Conservation (phyloP, 805 yeast genomes). For the Lipomyces kockii region DNA sequence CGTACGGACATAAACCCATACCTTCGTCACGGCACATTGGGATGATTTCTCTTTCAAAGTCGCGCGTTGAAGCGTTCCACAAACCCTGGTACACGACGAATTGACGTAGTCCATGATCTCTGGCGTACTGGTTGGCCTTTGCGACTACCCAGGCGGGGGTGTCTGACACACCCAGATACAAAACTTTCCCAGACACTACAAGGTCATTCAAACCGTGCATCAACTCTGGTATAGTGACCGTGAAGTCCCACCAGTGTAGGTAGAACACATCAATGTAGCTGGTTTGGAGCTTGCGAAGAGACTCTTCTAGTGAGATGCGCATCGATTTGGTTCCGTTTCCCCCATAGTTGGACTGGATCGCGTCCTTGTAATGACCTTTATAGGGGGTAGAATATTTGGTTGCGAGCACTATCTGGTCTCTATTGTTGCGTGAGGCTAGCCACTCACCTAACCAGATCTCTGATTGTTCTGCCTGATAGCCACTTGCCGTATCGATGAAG, state of each 20-base stretch:
- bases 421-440: conserved; percentile 36
- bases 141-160: conserved; percentile 40
- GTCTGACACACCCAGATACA: conserved; percentile 40
- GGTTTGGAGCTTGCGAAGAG: conserved; percentile 33
- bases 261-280: conserved; percentile 39
- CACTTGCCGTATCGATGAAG: conserved; percentile 40
- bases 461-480: conserved; percentile 38
- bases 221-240: conserved; percentile 37
- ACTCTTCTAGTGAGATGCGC: conserved; percentile 12
- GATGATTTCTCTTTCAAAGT: conserved; percentile 40
- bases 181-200: conserved; percentile 36
- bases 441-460: conserved; percentile 41
- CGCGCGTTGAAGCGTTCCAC: conserved; percentile 38
- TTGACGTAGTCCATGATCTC: conserved; percentile 37
- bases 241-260: conserved; percentile 41
- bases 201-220: conserved; percentile 36
- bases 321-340: conserved; percentile 20
- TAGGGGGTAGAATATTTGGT: conserved; percentile 45
- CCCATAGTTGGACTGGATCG: conserved; percentile 6
- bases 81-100: conserved; percentile 40
- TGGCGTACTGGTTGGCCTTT: conserved; percentile 32
- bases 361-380: not conserved
- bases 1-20: conserved; percentile 41
- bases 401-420: conserved; percentile 41
- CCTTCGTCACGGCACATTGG: conserved; percentile 40